Evolutionary conservation across 164 flowering plant genomes (phyloP).

Genomic region (Dillenia suffruticosa): DNA sequence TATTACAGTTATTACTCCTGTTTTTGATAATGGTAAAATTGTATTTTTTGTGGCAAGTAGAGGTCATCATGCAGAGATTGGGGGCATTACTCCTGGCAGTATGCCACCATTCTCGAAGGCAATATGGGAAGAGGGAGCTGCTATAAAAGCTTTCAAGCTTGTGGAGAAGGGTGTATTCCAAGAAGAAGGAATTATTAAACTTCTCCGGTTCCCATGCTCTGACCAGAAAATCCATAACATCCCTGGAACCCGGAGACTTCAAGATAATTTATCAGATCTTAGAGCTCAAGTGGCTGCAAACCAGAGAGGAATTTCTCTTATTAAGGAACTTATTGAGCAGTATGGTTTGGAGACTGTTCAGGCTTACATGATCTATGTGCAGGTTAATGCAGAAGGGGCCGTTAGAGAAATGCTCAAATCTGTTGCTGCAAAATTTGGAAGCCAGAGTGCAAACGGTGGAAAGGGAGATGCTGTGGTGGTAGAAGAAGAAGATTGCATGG

Average conservation of each 20-base stretch:
- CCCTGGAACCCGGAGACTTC: constrained; percentile 92
- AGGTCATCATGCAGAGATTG: constrained; percentile 99
- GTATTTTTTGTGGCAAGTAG: constrained; percentile 97
- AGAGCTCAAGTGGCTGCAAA: constrained; percentile 98
- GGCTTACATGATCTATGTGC: constrained; percentile 93
- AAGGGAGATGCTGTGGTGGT: constrained; percentile 31
- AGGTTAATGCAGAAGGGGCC: constrained; percentile 88
- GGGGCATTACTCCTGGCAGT: constrained; percentile 99
- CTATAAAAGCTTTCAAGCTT: constrained; percentile 96
- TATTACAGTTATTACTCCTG: constrained; percentile 95
- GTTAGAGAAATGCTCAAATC: constrained; percentile 97
- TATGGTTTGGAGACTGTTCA: constrained; percentile 85
- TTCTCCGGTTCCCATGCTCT: constrained; percentile 58
- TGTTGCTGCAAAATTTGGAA: constrained; percentile 48
- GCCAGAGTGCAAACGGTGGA: constrained; percentile 18
- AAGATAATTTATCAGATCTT: constrained; percentile 93
- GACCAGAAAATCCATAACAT: constrained; percentile 46
- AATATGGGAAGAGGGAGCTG: constrained; percentile 98
- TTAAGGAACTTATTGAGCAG: constrained; percentile 89
- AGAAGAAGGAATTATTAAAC: constrained; percentile 83
- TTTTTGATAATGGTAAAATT: constrained; percentile 66
- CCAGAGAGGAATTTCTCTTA: constrained; percentile 91
- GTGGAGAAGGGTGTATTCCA: constrained; percentile 88
- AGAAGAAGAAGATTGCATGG: constrained; percentile 98
- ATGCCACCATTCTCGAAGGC: constrained; percentile 98